A percentile compares a stretch with the other conserved stretches of the same genome.
Evolutionary conservation across 2,329 filamentous ascomycete genomes (phyloP).

Genomic region (Calonectria leucothoes): DNA sequence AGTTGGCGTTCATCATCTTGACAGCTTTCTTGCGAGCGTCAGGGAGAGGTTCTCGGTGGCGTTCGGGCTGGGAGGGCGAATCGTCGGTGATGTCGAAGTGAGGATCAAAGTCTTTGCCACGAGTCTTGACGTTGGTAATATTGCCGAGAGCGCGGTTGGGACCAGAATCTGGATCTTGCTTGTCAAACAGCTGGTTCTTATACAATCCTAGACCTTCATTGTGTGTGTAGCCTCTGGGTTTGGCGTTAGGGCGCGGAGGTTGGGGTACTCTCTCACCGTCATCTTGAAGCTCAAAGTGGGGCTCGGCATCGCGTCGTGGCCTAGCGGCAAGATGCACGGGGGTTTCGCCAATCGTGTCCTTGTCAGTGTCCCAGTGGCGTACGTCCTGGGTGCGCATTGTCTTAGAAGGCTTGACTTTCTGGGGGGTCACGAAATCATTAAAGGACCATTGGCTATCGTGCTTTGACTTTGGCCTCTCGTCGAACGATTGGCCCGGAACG

Average conservation of each 20-base stretch:
- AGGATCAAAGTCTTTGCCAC: constrained; percentile 79
- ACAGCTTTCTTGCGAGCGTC: constrained; percentile 76
- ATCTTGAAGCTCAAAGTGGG: constrained; percentile 88
- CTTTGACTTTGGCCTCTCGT: constrained; percentile 66
- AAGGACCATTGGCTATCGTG: constrained; percentile 87
- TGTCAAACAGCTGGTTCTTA: constrained; percentile 78
- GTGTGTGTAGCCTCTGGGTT: constrained; percentile 65
- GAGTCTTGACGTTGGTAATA: constrained; percentile 79
- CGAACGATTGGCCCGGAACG: constrained; percentile 52
- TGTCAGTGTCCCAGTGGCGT: constrained; percentile 83
- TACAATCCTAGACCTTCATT: constrained; percentile 79
- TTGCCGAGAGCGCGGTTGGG: constrained; percentile 66
- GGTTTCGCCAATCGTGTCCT: constrained; percentile 62
- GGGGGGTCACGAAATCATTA: constrained; percentile 86
- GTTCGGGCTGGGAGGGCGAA: constrained; percentile 61
- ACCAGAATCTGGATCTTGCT: constrained; percentile 59
- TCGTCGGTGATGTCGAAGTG: constrained; percentile 84
- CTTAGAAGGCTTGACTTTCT: constrained; percentile 74
- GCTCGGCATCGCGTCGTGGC: constrained; percentile 81
- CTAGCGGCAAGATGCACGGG: constrained; percentile 71
- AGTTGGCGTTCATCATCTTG: constrained; percentile 78
- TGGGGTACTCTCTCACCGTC: constrained; percentile 71
- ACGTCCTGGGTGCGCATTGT: constrained; percentile 73
- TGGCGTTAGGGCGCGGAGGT: constrained; percentile 55
- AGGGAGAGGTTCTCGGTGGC: constrained; percentile 57